Conservation (phyloP, 805 yeast species). For the Ogataea naganishii region DNA sequence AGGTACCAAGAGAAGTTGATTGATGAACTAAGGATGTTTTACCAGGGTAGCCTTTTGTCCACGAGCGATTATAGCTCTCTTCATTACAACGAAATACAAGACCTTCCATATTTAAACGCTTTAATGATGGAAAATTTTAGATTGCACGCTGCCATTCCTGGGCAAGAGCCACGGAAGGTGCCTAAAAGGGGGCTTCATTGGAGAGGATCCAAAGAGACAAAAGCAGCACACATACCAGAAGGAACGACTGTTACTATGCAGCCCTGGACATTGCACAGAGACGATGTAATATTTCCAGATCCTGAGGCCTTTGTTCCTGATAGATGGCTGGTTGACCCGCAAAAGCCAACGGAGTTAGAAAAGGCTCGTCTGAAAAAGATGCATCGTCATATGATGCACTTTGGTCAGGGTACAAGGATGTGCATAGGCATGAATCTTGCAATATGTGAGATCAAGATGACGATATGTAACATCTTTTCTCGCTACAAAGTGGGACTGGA, state of each 20-base stretch:
- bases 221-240: constrained; percentile 31
- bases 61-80: constrained; percentile 15
- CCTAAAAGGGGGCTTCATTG: constrained; percentile 22
- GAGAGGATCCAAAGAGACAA: constrained; percentile 17
- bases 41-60: constrained; percentile 12
- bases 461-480: constrained; percentile 45
- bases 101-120: constrained; percentile 50
- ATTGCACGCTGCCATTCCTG: constrained; percentile 65
- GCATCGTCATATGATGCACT: constrained; percentile 51
- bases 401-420: constrained; percentile 69
- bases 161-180: constrained; percentile 56
- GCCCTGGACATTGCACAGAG: constrained; percentile 58
- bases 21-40: constrained; percentile 30
- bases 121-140: constrained; percentile 53
- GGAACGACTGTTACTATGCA: constrained; percentile 54
- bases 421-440: constrained; percentile 69
- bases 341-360: constrained; percentile 18
- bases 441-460: constrained; percentile 53
- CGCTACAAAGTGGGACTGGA: constrained; percentile 24
- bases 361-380: constrained; percentile 31
- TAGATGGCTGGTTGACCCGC: constrained; percentile 43
- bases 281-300: constrained; percentile 36
- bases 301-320: constrained; percentile 50
- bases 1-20: constrained; percentile 38
- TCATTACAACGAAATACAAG: constrained; percentile 35